Evolutionary conservation across 176 grass and related monocot genomes (phyloP).

Genomic region (Thinopyrum elongatum): DNA sequence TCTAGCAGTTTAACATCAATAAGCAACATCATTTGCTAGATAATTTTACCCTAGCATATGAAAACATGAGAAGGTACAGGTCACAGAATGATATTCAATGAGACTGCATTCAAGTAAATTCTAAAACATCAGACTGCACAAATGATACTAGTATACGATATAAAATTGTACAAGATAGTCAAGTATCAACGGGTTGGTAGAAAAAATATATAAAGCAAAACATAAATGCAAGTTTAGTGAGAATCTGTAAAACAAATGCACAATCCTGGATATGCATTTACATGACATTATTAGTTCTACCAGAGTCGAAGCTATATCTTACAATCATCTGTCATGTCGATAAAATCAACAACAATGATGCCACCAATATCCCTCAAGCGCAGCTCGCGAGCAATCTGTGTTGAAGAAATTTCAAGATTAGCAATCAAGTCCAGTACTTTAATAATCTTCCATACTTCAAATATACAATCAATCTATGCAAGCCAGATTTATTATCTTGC

Average conservation of each 20-base stretch:
- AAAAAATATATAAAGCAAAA: not conserved
- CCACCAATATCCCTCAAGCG: slow-evolving; percentile 94
- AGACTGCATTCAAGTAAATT: slow-evolving; percentile 9
- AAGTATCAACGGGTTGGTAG: not conserved
- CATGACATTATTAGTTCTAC: slow-evolving; percentile 1
- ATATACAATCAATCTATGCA: not conserved
- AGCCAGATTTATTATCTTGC: not conserved
- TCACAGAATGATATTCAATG: not conserved
- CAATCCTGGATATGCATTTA: slow-evolving; percentile 22
- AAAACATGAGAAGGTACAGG: not conserved
- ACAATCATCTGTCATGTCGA: slow-evolving; percentile 92
- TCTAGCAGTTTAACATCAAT: not conserved
- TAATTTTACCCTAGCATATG: not conserved
- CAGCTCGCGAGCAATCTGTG: slow-evolving; percentile 87
- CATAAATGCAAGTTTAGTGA: not conserved
- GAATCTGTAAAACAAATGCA: not conserved
- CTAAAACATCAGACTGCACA: not conserved
- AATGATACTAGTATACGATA: not conserved
- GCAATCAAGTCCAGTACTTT: slow-evolving; percentile 3
- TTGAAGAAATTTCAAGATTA: slow-evolving; percentile 43
- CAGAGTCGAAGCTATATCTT: slow-evolving; percentile 37
- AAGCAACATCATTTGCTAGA: not conserved
- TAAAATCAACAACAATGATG: slow-evolving; percentile 98
- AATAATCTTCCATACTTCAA: slow-evolving; percentile 21
- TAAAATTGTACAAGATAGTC: not conserved